Evolutionary conservation across 2,329 filamentous ascomycete species (phyloP).

Genomic region (Colletotrichum falcatum): DNA sequence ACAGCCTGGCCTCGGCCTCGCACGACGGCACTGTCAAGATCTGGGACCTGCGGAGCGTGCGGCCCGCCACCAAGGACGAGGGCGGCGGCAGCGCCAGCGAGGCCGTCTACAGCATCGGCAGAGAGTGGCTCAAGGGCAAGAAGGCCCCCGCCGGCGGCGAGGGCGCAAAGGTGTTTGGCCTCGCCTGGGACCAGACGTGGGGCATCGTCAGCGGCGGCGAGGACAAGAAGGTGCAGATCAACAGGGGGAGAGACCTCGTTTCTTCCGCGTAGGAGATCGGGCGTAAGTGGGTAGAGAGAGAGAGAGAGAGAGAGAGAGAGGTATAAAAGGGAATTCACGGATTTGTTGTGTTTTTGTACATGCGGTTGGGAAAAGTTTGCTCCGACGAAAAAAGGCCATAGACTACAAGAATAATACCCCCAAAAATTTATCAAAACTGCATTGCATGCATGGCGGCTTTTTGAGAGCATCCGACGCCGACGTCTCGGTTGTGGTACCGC

Average conservation of each 20-base stretch:
- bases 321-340: background rate
- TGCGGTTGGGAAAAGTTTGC: conserved; percentile 40
- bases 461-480: background rate
- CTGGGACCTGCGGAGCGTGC: conserved; percentile 87
- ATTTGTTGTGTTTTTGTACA: conserved; percentile 14
- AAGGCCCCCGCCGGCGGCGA: conserved; percentile 78
- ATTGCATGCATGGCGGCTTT: background rate
- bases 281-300: background rate
- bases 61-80: conserved; percentile 69
- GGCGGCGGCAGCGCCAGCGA: conserved; percentile 75
- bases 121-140: conserved; percentile 77
- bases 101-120: conserved; percentile 79
- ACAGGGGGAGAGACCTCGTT: conserved; percentile 71
- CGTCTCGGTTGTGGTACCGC: background rate
- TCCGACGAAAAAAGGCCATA: conserved; percentile 27
- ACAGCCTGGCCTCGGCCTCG: conserved; percentile 88
- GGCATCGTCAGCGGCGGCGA: conserved; percentile 94
- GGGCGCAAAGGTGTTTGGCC: conserved; percentile 89
- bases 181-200: conserved; percentile 86
- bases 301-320: background rate
- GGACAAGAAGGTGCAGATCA: conserved; percentile 95
- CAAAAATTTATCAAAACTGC: conserved; percentile 10
- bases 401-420: conserved; percentile 41
- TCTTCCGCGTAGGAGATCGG: conserved; percentile 47
- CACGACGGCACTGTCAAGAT: conserved; percentile 93